These are phyloP conservation scores for Fennellomyces sp. DNA, from an alignment of 371 early-diverging fungal genomes.

Conservation along the genomic window DNA sequence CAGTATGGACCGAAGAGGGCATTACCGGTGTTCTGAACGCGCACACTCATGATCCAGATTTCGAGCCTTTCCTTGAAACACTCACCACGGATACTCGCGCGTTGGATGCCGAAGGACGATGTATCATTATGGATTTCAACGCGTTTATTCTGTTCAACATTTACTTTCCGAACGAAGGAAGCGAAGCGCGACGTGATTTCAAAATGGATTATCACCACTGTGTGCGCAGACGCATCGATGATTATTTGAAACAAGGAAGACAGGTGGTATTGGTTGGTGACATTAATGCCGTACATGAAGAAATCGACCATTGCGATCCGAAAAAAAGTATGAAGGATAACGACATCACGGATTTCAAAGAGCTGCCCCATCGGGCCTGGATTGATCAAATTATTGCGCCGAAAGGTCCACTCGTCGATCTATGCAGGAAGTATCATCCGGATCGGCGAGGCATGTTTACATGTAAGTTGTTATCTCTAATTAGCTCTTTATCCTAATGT, in stretches of 20 bases:
- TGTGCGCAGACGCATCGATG: slow-evolving; percentile 55
- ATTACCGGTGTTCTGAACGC: slow-evolving; percentile 56
- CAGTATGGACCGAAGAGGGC: slow-evolving; percentile 67
- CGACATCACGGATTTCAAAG: slow-evolving; percentile 62
- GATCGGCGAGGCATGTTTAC: slow-evolving; percentile 57
- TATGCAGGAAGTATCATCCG: slow-evolving; percentile 55
- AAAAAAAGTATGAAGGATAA: slow-evolving; percentile 58
- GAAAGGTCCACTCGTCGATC: slow-evolving; percentile 58
- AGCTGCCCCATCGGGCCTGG: slow-evolving; percentile 74
- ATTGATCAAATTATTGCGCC: slow-evolving; percentile 63
- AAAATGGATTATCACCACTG: slow-evolving; percentile 69
- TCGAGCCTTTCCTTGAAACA: slow-evolving; percentile 14
- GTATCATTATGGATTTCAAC: slow-evolving; percentile 78
- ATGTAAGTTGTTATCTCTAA: slow-evolving; percentile 31
- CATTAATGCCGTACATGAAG: slow-evolving; percentile 76
- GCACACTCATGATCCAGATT: neutral
- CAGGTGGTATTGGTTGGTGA: slow-evolving; percentile 81
- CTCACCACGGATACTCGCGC: slow-evolving; percentile 41
- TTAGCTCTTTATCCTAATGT: neutral
- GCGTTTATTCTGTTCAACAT: slow-evolving; percentile 82
- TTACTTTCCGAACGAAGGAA: slow-evolving; percentile 77
- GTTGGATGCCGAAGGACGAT: slow-evolving; percentile 81
- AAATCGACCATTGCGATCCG: slow-evolving; percentile 84
- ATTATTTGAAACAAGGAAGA: slow-evolving; percentile 53
- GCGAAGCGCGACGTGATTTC: slow-evolving; percentile 60